Evolutionary conservation across 192 early-diverging fungal species (phyloP).

Genomic region (Coemansia sp.): DNA sequence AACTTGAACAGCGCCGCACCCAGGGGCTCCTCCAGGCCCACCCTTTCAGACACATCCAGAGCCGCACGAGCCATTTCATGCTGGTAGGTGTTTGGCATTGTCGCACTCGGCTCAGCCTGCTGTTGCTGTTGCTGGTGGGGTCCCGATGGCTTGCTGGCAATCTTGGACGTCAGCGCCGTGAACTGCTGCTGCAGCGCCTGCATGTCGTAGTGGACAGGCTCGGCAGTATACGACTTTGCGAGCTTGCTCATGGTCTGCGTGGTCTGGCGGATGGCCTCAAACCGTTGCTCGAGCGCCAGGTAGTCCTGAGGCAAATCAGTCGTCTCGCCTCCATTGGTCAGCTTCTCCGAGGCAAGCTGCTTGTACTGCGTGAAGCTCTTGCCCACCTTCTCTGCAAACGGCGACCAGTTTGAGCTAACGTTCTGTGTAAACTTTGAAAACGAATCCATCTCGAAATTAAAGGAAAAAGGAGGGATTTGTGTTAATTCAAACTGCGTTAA

Average conservation of each 20-base stretch:
- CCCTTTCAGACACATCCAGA: conserved; percentile 58
- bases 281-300: conserved; percentile 74
- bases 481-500: too few species aligned
- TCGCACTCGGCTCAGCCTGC: conserved; percentile 9
- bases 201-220: conserved; percentile 70
- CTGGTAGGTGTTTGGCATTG: conserved; percentile 56
- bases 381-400: conserved; percentile 47
- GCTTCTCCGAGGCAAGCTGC: conserved; percentile 84
- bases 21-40: conserved; percentile 80
- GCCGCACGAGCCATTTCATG: conserved; percentile 76
- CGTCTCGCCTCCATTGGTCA: conserved; percentile 74
- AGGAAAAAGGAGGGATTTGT: background rate
- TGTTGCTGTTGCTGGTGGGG: too few species aligned
- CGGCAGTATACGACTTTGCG: conserved; percentile 66
- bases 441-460: conserved; percentile 39
- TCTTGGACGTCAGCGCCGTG: conserved; percentile 50
- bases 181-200: conserved; percentile 63
- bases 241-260: conserved; percentile 64
- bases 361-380: conserved; percentile 53
- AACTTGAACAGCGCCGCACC: conserved; percentile 85
- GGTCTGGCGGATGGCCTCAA: conserved; percentile 22
- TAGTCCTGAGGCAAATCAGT: conserved; percentile 95
- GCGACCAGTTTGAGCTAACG: conserved; percentile 47
- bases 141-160: background rate
- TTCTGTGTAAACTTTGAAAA: conserved; percentile 50